These are phyloP conservation scores for Pilatotrama ljubarskyi DNA, from an alignment of 768 basidiomycete species.

Conservation along the genomic window DNA sequence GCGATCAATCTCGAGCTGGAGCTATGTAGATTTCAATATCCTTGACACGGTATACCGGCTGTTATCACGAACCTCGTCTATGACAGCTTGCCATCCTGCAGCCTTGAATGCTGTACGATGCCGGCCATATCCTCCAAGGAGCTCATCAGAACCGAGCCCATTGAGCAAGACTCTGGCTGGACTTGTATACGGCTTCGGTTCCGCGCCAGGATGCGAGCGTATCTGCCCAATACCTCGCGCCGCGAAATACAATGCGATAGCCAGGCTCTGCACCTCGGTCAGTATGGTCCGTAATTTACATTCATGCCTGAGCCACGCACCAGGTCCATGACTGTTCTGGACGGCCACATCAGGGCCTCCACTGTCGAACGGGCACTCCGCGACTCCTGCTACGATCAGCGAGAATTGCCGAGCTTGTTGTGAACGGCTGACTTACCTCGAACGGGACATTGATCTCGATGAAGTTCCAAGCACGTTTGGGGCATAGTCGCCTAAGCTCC, in stretches of 20 bases:
- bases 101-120: constrained; percentile 74
- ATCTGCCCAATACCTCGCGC: constrained; percentile 74
- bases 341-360: constrained; percentile 76
- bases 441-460: constrained; percentile 42
- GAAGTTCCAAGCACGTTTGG: constrained; percentile 86
- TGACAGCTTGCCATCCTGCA: constrained; percentile 73
- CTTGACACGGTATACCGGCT: background rate
- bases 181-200: constrained; percentile 60
- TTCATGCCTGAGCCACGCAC: constrained; percentile 47
- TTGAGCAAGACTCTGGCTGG: constrained; percentile 81
- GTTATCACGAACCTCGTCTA: constrained; percentile 66
- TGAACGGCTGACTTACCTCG: background rate
- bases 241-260: constrained; percentile 91
- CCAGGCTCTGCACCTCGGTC: constrained; percentile 69
- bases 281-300: background rate
- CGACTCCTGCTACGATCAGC: constrained; percentile 55
- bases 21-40: constrained; percentile 42
- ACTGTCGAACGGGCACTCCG: constrained; percentile 53
- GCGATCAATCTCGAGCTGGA: constrained; percentile 86
- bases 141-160: constrained; percentile 93
- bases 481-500: constrained; percentile 76
- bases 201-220: constrained; percentile 35
- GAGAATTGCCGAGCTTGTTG: too few relatives aligned
- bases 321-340: constrained; percentile 86
- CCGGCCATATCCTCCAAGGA: constrained; percentile 91